Evolutionary conservation across 169 alveolate genomes (phyloP), one percentile per base, ranked within the genome.

Genomic region (Amoebophrya sp.): DNA sequence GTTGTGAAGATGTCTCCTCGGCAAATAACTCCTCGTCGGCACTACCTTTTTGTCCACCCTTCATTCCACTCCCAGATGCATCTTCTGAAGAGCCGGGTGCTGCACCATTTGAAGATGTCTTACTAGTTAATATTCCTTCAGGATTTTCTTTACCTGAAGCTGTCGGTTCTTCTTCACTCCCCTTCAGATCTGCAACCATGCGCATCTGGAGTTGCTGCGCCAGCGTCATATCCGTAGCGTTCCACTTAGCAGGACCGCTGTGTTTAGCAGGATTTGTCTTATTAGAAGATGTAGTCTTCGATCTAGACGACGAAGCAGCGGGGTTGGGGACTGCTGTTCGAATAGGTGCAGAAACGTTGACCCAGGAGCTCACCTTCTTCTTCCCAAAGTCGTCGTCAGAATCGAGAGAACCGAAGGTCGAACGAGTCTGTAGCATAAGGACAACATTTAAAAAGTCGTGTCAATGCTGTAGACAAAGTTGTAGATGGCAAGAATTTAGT

Each of bases 141-240:
- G 29, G 29, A 47, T 47, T 18, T 18, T 47, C 65, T 18, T 47
- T 18, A 6, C 29, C 65, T 47, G 29, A 12, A 6, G 65, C 6
- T 18, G 65, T 18, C 65, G 65, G 65, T 18, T 47, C 29, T 47
- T 47, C 65, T 47, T 47, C 29, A 47, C 29, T n/a, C n/a, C n/a
- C 65, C 65, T 47, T 47, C 65, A 47, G 65, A 47, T 47, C 65
- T 12, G 65, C 65, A 6, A 65, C 83, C 83, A 65, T 65, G 33
- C 83, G 83, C 83, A 65, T 65, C n/a, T 65, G 83, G 39, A 65
- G 83, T 36, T 65, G 83, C 83, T 65, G 83, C 83, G 83, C 83
- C 1, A 65, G 26, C 26, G 83, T 65, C 36, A 65, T 6, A 1
- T 65, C 83, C 38, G 18, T 65, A 29, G 83, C 2, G 33, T 36